Evolutionary conservation across 352 stramenopile genomes (phyloP), one percentile per base, ranked within the genome.

Genomic region (Phytophthora sojae): DNA sequence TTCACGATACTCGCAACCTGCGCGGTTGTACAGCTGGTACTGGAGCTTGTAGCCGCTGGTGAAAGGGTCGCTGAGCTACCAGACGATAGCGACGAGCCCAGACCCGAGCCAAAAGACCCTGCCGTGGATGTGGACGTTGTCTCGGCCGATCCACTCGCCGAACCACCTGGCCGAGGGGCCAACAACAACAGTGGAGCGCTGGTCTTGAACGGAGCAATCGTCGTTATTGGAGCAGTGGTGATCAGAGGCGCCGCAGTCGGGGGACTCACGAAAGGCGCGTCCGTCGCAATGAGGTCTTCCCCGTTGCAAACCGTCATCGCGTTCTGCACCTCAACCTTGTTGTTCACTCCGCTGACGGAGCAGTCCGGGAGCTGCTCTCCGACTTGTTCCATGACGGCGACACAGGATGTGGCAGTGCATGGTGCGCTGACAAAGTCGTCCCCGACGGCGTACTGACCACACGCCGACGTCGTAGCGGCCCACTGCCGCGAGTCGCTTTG

Each of bases 321-420:
- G 6, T 63, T 72, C 17, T 63, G 57, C 19, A 72, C 65, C n/a
- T 72, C 65, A 30, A 72, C 50, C 52, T 72, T 67, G 65, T 72
- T 67, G 21, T 72, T 30, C 50, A 67, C 65, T 3, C 65, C 65
- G 29, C 57, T 62, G 21, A 55, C 52, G 0, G 57, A 61, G 51
- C 65, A 72, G 51, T 72, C 65, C 3, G 57, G 65, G 30, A 66
- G 62, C 14, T 71, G 45, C 19, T 67, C 58, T 4, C 57, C 65
- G 21, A 72, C 65, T 67, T 72, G 52, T 21, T 63, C 58, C 65
- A 72, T 72, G 6, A 72, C 65, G 21, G 57, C 15, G 25, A 72
- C 65, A 8, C 65, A 72, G 2, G 49, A 62, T 7, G 4, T 51
- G 19, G 58, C 65, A 2, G 51, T 55, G 50, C 65, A 71, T 37